phyloP scores from a whole-genome alignment of 495 filamentous ascomycete species.

The Podospora appendiculata region DNA sequence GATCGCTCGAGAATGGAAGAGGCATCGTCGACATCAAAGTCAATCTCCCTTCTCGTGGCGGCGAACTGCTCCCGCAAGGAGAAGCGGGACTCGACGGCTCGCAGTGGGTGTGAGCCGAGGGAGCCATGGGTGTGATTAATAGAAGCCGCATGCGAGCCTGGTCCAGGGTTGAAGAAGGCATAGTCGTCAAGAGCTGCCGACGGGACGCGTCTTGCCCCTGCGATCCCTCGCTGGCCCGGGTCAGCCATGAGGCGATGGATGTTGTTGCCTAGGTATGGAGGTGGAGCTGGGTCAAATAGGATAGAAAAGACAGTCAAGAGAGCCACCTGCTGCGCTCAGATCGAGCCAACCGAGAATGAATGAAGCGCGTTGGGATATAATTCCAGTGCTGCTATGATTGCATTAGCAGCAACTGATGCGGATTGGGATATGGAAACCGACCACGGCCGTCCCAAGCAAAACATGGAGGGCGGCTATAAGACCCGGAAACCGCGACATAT shows the following conservation, averaged over 20 bases:
- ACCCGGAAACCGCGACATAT: constrained; percentile 5
- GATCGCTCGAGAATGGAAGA: constrained; percentile 15
- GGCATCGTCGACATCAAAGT: constrained; percentile 25
- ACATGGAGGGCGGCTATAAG: too few relatives aligned
- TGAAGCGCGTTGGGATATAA: too few relatives aligned
- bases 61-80: constrained; percentile 23
- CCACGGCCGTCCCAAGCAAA: too few relatives aligned
- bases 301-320: too few relatives aligned
- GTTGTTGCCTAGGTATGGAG: background rate
- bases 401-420: too few relatives aligned
- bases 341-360: too few relatives aligned
- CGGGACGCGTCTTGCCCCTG: background rate
- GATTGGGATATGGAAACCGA: too few relatives aligned
- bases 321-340: too few relatives aligned
- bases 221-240: background rate
- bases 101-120: constrained; percentile 2
- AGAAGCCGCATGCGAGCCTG: background rate
- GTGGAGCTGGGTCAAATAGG: too few relatives aligned
- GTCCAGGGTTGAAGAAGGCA: constrained; percentile 3
- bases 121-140: background rate
- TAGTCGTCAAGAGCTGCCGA: constrained; percentile 11
- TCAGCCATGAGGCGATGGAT: background rate
- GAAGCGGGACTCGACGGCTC: constrained; percentile 14
- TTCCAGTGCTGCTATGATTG: too few relatives aligned
- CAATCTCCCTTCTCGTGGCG: constrained; percentile 15